A percentile compares a stretch with the other conserved stretches of the same genome.
Conservation (phyloP, 108 stramenopile genomes). For the Seminavis robusta region DNA sequence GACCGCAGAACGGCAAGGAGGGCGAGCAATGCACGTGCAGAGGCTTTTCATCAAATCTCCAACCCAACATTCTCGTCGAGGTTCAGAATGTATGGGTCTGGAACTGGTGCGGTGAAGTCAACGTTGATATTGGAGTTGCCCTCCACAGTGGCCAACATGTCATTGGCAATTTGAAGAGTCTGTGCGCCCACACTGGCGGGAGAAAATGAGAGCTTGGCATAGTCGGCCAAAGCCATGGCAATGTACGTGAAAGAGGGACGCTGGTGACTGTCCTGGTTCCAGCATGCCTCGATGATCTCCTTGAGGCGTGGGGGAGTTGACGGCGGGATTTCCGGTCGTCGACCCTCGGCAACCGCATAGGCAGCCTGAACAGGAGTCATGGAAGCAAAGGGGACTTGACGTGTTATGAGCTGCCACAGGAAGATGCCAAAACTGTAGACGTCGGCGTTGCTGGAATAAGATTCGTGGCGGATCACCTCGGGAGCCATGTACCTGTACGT, state of each 20-base stretch:
- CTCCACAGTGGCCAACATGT: slow-evolving; percentile 31
- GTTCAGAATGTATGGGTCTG: neutral
- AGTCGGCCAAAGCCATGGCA: slow-evolving; percentile 34
- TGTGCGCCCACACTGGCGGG: slow-evolving; percentile 34
- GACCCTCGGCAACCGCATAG: slow-evolving; percentile 35
- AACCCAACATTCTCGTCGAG: neutral
- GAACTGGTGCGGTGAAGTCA: slow-evolving; percentile 21
- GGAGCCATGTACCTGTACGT: slow-evolving; percentile 68
- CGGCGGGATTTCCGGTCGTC: slow-evolving; percentile 30
- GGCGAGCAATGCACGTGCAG: too few species aligned
- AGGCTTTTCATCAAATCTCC: slow-evolving; percentile 1
- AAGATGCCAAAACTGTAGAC: slow-evolving; percentile 58
- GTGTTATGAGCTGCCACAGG: slow-evolving; percentile 61
- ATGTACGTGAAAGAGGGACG: slow-evolving; percentile 34
- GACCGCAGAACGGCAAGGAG: too few species aligned
- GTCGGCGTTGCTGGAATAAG: slow-evolving; percentile 58
- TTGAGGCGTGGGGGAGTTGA: slow-evolving; percentile 17
- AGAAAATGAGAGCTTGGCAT: slow-evolving; percentile 30
- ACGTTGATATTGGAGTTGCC: slow-evolving; percentile 44
- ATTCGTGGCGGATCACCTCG: slow-evolving; percentile 62
- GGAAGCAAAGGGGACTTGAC: slow-evolving; percentile 40
- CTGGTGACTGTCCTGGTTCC: slow-evolving; percentile 27
- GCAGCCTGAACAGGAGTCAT: slow-evolving; percentile 46
- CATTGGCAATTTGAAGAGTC: slow-evolving; percentile 37
- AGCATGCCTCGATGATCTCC: slow-evolving; percentile 28